These are phyloP conservation scores for Neurospora africana DNA, from an alignment of 495 filamentous ascomycete species.

Conservation along the genomic window DNA sequence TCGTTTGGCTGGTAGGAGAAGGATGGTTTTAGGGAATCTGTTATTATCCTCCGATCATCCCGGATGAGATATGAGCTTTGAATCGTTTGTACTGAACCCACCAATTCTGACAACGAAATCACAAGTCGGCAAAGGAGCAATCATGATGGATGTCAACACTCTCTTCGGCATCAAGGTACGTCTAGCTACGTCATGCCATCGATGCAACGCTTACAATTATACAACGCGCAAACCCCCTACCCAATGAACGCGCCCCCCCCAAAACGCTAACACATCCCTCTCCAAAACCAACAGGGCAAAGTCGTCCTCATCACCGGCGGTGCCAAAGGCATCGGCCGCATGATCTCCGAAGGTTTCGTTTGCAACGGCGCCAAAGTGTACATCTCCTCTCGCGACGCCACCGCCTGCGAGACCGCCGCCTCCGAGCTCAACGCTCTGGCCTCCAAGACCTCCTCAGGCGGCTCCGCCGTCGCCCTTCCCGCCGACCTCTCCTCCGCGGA, in stretches of 20 bases:
- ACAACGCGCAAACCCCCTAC: neutral
- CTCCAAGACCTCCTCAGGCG: neutral
- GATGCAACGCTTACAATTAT: neutral
- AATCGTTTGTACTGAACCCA: neutral
- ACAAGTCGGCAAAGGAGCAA: neutral
- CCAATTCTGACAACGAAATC: neutral
- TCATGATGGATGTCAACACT: conserved; percentile 42
- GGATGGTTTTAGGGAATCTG: neutral
- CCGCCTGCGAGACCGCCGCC: conserved; percentile 22
- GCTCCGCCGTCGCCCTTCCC: conserved; percentile 23
- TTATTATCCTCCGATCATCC: neutral
- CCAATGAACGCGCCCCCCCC: neutral
- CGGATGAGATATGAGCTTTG: neutral
- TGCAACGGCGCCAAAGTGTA: conserved; percentile 73
- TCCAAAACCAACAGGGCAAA: conserved; percentile 21
- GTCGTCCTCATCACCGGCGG: conserved; percentile 34
- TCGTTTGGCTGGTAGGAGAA: neutral
- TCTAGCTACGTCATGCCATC: neutral
- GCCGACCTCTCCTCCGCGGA: conserved; percentile 26
- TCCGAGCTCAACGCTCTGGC: conserved; percentile 17
- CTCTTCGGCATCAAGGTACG: conserved; percentile 51
- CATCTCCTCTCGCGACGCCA: conserved; percentile 59
- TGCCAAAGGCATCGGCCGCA: conserved; percentile 56
- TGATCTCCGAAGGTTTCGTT: conserved; percentile 74
- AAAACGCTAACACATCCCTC: neutral